Percentiles rank a stretch among this genome's conserved stretches.
These are phyloP conservation scores for Aspergillus nanangensis DNA, from an alignment of 495 filamentous ascomycete genomes.

Conservation along the genomic window DNA sequence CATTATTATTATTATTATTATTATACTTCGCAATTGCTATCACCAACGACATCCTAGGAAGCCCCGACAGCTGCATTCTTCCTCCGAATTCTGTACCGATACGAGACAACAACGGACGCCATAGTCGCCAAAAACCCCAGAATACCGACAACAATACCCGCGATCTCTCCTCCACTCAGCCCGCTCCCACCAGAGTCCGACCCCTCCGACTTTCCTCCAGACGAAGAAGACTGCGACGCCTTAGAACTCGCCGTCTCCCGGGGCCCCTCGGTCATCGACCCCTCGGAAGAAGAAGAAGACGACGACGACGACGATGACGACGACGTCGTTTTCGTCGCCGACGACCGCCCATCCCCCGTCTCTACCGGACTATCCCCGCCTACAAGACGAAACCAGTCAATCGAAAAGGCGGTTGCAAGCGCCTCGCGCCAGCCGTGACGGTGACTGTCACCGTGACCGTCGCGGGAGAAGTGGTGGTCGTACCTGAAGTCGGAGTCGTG, in stretches of 20 bases:
- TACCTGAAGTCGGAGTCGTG: neutral
- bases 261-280: too few relatives aligned
- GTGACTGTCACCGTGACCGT: neutral
- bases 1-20: too few relatives aligned
- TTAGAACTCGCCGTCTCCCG: neutral
- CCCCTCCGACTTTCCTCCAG: too few relatives aligned
- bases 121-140: neutral
- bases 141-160: neutral
- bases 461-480: too few relatives aligned
- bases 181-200: neutral
- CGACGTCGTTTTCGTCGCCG: neutral
- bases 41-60: neutral
- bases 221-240: too few relatives aligned
- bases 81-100: neutral
- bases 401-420: neutral
- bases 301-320: too few relatives aligned
- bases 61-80: neutral
- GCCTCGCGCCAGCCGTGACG: neutral
- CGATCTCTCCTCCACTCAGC: neutral
- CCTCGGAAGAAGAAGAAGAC: too few relatives aligned
- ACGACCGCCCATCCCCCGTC: neutral
- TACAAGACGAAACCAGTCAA: neutral
- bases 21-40: too few relatives aligned
- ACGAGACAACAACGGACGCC: neutral
- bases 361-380: neutral